phyloP scores from a whole-genome alignment of 2,329 filamentous ascomycete genomes.

The Xylariales sp. region DNA sequence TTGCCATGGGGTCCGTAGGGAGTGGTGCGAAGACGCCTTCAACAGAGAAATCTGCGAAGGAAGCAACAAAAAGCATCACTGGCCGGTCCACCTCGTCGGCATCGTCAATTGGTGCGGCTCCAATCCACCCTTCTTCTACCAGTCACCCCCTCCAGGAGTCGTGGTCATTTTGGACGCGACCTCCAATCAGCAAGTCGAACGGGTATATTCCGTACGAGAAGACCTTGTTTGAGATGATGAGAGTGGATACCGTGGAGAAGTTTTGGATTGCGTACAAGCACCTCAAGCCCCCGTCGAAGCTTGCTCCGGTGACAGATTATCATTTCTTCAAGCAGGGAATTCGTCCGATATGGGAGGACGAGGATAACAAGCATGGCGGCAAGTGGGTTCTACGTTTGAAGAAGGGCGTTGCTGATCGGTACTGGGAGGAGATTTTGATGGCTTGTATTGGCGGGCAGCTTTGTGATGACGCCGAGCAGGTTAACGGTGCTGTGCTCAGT shows the following conservation, averaged over 20 bases:
- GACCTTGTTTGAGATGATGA: slow-evolving; percentile 82
- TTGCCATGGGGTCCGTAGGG: slow-evolving; percentile 51
- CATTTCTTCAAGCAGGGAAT: slow-evolving; percentile 97
- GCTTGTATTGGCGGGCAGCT: slow-evolving; percentile 94
- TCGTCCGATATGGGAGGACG: slow-evolving; percentile 96
- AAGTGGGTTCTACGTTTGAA: slow-evolving; percentile 98
- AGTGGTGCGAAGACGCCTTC: slow-evolving; percentile 46
- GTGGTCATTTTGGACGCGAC: slow-evolving; percentile 97
- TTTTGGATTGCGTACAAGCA: slow-evolving; percentile 90
- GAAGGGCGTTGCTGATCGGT: slow-evolving; percentile 94
- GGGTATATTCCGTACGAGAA: slow-evolving; percentile 89
- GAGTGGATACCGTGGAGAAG: slow-evolving; percentile 77
- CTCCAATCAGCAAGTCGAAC: slow-evolving; percentile 93
- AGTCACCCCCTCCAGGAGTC: slow-evolving; percentile 70
- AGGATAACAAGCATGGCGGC: slow-evolving; percentile 90
- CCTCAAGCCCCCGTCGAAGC: slow-evolving; percentile 79
- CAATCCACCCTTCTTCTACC: slow-evolving; percentile 17
- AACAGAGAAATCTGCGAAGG: slow-evolving; percentile 59
- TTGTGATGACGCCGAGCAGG: slow-evolving; percentile 76
- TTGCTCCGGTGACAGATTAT: slow-evolving; percentile 94
- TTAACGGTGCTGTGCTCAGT: slow-evolving; percentile 91
- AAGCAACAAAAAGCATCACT: slow-evolving; percentile 24
- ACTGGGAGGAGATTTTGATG: slow-evolving; percentile 92
- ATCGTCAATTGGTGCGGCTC: slow-evolving; percentile 15
- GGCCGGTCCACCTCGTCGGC: slow-evolving; percentile 37